These are phyloP conservation scores for Metschnikowia drakensbergensis DNA, from an alignment of 805 yeast species.

Conservation along the genomic window DNA sequence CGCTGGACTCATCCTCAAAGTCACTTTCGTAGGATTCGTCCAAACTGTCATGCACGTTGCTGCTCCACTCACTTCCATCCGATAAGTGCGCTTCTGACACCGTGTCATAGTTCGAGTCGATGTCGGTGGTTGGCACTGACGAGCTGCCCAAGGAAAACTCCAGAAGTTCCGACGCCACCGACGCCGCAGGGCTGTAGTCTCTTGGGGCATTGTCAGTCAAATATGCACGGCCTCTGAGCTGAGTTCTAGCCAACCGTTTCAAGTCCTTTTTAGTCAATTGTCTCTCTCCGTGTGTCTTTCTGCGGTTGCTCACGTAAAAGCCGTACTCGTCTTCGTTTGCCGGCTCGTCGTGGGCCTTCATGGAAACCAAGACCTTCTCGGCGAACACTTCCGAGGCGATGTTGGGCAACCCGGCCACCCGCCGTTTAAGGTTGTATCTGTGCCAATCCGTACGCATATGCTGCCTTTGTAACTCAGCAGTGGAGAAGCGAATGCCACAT, in stretches of 20 bases:
- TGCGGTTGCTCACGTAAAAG: slow-evolving; percentile 36
- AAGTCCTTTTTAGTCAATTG: slow-evolving; percentile 41
- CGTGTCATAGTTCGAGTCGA: slow-evolving; percentile 39
- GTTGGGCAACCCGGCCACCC: slow-evolving; percentile 65
- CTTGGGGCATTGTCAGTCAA: slow-evolving; percentile 26
- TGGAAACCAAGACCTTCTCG: slow-evolving; percentile 50
- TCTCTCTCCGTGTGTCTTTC: slow-evolving; percentile 22
- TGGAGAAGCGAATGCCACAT: slow-evolving; percentile 75
- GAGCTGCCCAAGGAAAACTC: slow-evolving; percentile 52
- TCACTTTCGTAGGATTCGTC: slow-evolving; percentile 22
- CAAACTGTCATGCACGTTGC: slow-evolving; percentile 13
- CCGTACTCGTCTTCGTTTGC: slow-evolving; percentile 52
- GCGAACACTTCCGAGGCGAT: slow-evolving; percentile 50
- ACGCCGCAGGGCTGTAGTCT: slow-evolving; percentile 49
- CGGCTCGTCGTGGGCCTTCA: slow-evolving; percentile 18
- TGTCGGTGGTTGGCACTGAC: slow-evolving; percentile 11
- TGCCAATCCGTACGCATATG: slow-evolving; percentile 99
- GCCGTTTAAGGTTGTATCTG: slow-evolving; percentile 87
- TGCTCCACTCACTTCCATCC: slow-evolving; percentile 19
- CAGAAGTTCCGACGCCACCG: slow-evolving; percentile 53
- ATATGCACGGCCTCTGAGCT: slow-evolving; percentile 15
- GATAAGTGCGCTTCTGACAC: slow-evolving; percentile 47
- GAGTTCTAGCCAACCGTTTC: slow-evolving; percentile 22
- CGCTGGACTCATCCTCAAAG: slow-evolving; percentile 29
- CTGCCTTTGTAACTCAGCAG: slow-evolving; percentile 79